Evolutionary conservation across 805 yeast species (phyloP).

Genomic region (Scheffersomyces lignosus): DNA sequence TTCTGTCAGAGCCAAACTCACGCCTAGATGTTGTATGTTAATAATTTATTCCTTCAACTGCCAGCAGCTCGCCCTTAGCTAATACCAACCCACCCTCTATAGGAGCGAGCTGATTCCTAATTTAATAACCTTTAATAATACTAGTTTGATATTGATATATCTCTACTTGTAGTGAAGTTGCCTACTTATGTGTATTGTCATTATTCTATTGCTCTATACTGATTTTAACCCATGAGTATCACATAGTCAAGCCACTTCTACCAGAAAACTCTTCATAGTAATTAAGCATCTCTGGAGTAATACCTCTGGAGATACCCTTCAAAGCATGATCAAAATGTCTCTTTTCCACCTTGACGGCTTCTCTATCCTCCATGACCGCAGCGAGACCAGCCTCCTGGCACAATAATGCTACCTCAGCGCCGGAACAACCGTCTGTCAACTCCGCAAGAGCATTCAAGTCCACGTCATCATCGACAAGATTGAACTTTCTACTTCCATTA

Average conservation of each 20-base stretch:
- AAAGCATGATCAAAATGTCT: conserved; percentile 76
- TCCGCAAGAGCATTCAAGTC: conserved; percentile 37
- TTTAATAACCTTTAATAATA: no score
- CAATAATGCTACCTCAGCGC: conserved; percentile 89
- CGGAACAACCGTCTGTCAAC: conserved; percentile 90
- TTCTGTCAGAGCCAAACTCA: not conserved
- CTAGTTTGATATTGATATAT: no score
- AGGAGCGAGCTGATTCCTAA: no score
- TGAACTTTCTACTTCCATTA: conserved; percentile 69
- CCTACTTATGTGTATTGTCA: no score
- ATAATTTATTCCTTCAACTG: no score
- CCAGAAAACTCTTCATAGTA: conserved; percentile 63
- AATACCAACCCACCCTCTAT: no score
- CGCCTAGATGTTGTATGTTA: no score
- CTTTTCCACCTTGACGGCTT: conserved; percentile 52
- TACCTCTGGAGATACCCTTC: conserved; percentile 67
- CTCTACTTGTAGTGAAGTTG: no score
- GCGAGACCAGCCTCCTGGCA: conserved; percentile 95
- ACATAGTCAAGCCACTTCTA: conserved; percentile 34
- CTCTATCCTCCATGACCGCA: conserved; percentile 81
- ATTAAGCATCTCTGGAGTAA: conserved; percentile 79
- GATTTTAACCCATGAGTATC: no score
- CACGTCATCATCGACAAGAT: conserved; percentile 45
- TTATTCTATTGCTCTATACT: no score
- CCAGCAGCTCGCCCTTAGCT: no score